A percentile compares a stretch with the other conserved stretches of the same genome.
Evolutionary conservation across 306 rosid species (phyloP).

Genomic region (Corylus heterophylla): DNA sequence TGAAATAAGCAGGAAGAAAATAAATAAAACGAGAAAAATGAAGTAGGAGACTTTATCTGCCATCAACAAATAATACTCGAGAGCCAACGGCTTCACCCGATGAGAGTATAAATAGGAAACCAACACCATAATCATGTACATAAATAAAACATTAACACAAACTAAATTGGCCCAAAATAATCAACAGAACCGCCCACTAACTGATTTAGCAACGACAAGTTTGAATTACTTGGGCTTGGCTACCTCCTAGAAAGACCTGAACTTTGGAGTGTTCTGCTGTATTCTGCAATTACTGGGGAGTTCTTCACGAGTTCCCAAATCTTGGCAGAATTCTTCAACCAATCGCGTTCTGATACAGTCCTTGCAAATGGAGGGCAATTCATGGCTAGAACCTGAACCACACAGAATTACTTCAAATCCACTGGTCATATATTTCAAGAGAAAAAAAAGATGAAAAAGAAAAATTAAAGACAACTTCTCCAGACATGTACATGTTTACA

Average conservation of each 20-base stretch:
- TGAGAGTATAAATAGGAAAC: too few relatives aligned
- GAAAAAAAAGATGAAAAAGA: slow-evolving; percentile 1
- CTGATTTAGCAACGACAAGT: background rate
- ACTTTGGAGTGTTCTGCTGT: slow-evolving; percentile 63
- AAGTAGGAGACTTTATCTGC: too few relatives aligned
- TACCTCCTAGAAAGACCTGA: slow-evolving; percentile 77
- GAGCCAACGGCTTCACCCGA: too few relatives aligned
- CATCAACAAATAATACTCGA: too few relatives aligned
- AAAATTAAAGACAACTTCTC: background rate
- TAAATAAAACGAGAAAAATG: too few relatives aligned
- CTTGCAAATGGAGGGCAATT: slow-evolving; percentile 59
- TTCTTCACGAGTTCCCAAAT: slow-evolving; percentile 81
- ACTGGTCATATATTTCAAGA: background rate
- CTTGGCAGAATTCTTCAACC: slow-evolving; percentile 85
- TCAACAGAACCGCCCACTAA: slow-evolving; percentile 4
- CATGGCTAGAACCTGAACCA: slow-evolving; percentile 67
- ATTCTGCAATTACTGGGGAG: slow-evolving; percentile 71
- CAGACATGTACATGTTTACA: too few relatives aligned
- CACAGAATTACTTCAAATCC: slow-evolving; percentile 10
- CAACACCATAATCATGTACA: too few relatives aligned
- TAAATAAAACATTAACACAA: too few relatives aligned
- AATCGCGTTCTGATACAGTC: slow-evolving; percentile 76
- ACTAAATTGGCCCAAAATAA: too few relatives aligned
- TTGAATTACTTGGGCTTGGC: background rate
- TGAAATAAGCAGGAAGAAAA: too few relatives aligned